These are phyloP conservation scores for Whalleya microplaca DNA, from an alignment of 2,329 filamentous ascomycete genomes.

Conservation along the genomic window DNA sequence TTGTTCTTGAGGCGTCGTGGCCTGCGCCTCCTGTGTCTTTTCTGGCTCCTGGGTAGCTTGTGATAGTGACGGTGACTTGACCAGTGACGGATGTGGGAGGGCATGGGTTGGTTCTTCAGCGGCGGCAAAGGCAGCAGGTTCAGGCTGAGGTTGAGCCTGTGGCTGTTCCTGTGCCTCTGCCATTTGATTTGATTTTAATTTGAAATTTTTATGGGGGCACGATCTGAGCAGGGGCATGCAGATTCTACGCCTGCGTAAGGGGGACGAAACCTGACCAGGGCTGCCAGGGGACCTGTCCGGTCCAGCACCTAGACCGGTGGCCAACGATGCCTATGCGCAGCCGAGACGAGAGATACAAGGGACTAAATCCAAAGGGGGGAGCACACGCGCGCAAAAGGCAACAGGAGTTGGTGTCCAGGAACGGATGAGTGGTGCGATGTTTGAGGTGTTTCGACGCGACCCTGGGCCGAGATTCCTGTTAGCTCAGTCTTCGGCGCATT, in stretches of 20 bases:
- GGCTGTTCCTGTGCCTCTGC: constrained; percentile 41
- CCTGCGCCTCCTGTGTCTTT: constrained; percentile 27
- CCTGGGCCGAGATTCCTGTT: constrained; percentile 42
- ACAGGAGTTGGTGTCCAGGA: constrained; percentile 25
- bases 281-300: constrained; percentile 31
- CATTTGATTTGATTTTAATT: constrained; percentile 44
- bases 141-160: constrained; percentile 40
- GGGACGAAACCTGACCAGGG: constrained; percentile 38
- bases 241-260: constrained; percentile 35
- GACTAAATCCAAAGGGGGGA: constrained; percentile 24
- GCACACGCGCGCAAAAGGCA: constrained; percentile 15
- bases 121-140: constrained; percentile 37
- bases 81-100: constrained; percentile 30
- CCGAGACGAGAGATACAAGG: constrained; percentile 26
- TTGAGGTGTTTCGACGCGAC: constrained; percentile 41
- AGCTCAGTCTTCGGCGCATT: constrained; percentile 37
- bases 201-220: constrained; percentile 39
- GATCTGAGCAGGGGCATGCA: constrained; percentile 40
- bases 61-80: constrained; percentile 29
- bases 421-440: constrained; percentile 36
- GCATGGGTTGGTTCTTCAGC: constrained; percentile 37
- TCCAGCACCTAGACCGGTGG: constrained; percentile 28
- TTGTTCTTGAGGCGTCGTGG: constrained; percentile 29
- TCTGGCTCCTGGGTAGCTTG: constrained; percentile 32
- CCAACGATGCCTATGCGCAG: constrained; percentile 22